These are phyloP conservation scores for Fraxinus albicans DNA, from an alignment of 305 asterid species.

Conservation along the genomic window DNA sequence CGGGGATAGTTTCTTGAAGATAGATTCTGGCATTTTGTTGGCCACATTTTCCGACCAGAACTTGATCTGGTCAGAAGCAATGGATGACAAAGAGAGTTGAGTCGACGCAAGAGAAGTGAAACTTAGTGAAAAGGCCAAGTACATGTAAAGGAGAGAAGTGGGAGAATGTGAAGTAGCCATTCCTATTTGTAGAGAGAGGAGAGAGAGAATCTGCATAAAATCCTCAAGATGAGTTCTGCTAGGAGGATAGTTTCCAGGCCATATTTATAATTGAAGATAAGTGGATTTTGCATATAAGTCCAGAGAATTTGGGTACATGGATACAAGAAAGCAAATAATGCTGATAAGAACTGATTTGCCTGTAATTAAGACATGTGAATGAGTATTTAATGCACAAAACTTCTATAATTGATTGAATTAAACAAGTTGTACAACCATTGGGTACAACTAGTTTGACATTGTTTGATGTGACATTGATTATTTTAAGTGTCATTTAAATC, in stretches of 20 bases:
- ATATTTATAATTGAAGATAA: neutral
- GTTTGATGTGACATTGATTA: too few species aligned
- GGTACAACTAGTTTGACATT: too few species aligned
- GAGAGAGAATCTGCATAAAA: neutral
- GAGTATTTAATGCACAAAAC: too few species aligned
- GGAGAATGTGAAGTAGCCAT: neutral
- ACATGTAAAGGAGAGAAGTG: neutral
- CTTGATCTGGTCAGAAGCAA: constrained; percentile 27
- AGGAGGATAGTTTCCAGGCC: neutral
- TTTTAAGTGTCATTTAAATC: too few species aligned
- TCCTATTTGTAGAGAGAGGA: neutral
- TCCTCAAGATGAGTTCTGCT: neutral
- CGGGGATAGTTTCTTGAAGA: constrained; percentile 35
- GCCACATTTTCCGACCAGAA: constrained; percentile 38
- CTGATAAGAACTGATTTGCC: neutral
- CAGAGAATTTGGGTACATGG: neutral
- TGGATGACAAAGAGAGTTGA: constrained; percentile 10
- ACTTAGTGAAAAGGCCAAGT: neutral
- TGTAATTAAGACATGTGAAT: neutral
- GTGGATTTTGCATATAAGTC: neutral
- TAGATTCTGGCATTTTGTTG: constrained; percentile 30
- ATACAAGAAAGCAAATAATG: neutral
- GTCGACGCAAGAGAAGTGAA: neutral
- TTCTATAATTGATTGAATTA: too few species aligned
- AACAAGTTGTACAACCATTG: too few species aligned